Base-by-base conservation (phyloP, 306 rosid genomes). In the Lathyrus tuberosus region DNA sequence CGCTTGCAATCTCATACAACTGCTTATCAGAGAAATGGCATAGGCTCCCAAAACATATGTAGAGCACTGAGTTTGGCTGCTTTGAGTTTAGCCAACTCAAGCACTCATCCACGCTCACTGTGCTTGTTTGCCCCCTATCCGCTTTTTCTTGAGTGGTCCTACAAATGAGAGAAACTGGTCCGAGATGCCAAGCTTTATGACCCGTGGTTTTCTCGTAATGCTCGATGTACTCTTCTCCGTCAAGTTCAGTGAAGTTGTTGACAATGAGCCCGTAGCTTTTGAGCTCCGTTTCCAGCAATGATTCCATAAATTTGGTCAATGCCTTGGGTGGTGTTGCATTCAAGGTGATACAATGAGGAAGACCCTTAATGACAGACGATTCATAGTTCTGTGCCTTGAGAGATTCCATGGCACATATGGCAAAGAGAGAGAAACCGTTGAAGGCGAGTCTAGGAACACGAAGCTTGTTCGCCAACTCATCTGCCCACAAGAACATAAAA, bases 201-300 rank as follows among this genome's bases (percentile, higher is more conserved):
- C 77, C 74, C 0, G 20, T 63, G 17, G 17, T 65, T 7, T 42
- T 77, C 31, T 73, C 26, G 5, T 68, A 73, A n/a, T 77, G 79
- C 10, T 73, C 43, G 2, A 51, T 3, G 72, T 81, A 81, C 24
- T 70, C 82, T 5, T 67, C 69, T 22, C 65, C 67, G n/a, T 81
- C 85, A 5, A 71, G 76, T 5, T 71, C 76, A 0, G n/a, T 42
- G 24, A 74, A 79, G 8, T 28, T 67, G 51, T 82, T 82, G 2
- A 79, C 75, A 11, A 82, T 62, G 3, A 47, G 56, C 1, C 81
- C 86, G 1, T 59, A 22, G 40, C 86, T 78, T 46, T 73, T 79
- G 18, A 62, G 37, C 62, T 73, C 58, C 0, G 71, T 16, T 38
- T 53, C 65, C 5, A 38, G 9, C 42, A 54, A 0, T 5, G 69